Evolutionary conservation across 2,329 filamentous ascomycete genomes (phyloP), one percentile per base, ranked within the genome.

Genomic region (Aspergillus aculeatus): DNA sequence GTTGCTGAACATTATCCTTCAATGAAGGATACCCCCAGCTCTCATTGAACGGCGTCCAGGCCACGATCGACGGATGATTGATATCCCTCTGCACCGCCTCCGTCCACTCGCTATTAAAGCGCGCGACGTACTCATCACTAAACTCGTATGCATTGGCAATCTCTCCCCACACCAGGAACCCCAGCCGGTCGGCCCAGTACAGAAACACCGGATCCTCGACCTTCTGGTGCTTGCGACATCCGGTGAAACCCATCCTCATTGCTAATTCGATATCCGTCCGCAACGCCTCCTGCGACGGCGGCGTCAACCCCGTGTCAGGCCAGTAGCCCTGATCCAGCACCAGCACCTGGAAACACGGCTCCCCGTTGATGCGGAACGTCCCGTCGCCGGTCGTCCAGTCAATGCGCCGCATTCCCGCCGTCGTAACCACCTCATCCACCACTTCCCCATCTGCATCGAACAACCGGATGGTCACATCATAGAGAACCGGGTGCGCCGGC

Each of bases 311-410:
- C 0, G 88, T 88, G 64, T 90, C 86, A 0, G 86, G 87, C 88
- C 88, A 90, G 69, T 82, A 89, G 0, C 88, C 88, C 66, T 91
- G 88, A 59, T 91, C 89, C 0, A 91, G 78, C 0, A 87, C 87
- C 3, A 88, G 85, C 51, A 89, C 86, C 38, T 84, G 80, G 71
- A 90, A 91, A 38, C 85, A 76, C 29, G 89, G 88, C 57, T 88
- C 80, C 19, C 86, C 87, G 61, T 91, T 91, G 23, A 91, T 75
- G 6, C 83, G 78, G 77, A 88, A 85, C 0, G 84, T 82, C 0
- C 83, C 80, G 62, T 87, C 83, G 2, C 83, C 83, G 9, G 72
- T 78, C 19, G 77, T 80, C 86, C 86, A 89, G 61, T 83, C 77
- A 0, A 90, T 72, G 0, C 85, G 86, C 2, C 88, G 82, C 66